These are phyloP conservation scores for Kwoniella heveanensis DNA, from an alignment of 768 basidiomycete genomes.

Conservation along the genomic window DNA sequence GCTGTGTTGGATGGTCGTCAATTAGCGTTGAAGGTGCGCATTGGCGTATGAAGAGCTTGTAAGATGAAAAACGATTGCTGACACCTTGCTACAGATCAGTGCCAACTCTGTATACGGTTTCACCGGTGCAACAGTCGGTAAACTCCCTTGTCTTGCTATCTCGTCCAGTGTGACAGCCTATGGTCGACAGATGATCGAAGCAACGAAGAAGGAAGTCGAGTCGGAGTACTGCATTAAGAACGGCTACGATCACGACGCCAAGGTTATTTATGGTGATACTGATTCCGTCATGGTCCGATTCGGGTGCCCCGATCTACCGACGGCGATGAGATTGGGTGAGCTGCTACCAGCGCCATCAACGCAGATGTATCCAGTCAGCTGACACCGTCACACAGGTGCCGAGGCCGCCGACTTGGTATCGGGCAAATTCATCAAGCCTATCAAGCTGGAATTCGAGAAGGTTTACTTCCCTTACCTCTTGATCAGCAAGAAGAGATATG, in stretches of 20 bases:
- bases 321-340: slow-evolving; percentile 87
- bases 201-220: slow-evolving; percentile 91
- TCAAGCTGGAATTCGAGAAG: slow-evolving; percentile 99
- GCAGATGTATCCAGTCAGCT: slow-evolving; percentile 1
- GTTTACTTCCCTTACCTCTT: slow-evolving; percentile 98
- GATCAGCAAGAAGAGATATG: slow-evolving; percentile 98
- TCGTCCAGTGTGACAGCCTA: slow-evolving; percentile 95
- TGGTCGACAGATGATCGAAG: slow-evolving; percentile 98
- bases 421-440: slow-evolving; percentile 85
- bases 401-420: slow-evolving; percentile 94
- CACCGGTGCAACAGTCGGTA: slow-evolving; percentile 95
- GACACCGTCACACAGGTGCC: slow-evolving; percentile 62
- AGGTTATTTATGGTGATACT: slow-evolving; percentile 97
- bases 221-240: slow-evolving; percentile 80
- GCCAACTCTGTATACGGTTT: slow-evolving; percentile 99
- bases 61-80: neutral
- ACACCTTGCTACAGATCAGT: slow-evolving; percentile 67
- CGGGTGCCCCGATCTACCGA: slow-evolving; percentile 79
- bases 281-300: slow-evolving; percentile 99
- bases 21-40: slow-evolving; percentile 81
- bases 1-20: slow-evolving; percentile 97
- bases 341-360: too few relatives aligned
- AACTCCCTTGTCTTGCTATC: slow-evolving; percentile 91
- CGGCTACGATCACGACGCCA: slow-evolving; percentile 80
- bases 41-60: neutral